Percentiles rank a stretch among this genome's conserved stretches.
phyloP scores from a whole-genome alignment of 352 stramenopile species.

The Globisporangium solare region DNA sequence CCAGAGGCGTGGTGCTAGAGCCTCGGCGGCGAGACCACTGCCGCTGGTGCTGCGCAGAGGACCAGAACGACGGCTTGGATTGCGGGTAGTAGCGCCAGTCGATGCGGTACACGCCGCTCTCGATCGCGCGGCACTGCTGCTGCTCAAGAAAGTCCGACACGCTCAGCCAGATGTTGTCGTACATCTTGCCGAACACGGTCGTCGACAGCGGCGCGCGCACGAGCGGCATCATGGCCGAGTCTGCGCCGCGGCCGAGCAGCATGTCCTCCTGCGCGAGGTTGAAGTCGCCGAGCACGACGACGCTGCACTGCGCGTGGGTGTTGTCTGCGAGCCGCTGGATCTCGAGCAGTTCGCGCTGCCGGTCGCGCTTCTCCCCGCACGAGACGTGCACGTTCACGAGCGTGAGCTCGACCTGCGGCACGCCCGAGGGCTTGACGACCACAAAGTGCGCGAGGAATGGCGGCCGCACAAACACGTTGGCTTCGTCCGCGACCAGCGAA shows the following conservation, averaged over 20 bases:
- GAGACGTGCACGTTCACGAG: slow-evolving; percentile 52
- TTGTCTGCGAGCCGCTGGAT: slow-evolving; percentile 27
- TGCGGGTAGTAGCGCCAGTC: slow-evolving; percentile 57
- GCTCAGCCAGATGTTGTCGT: slow-evolving; percentile 68
- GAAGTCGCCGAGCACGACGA: slow-evolving; percentile 63
- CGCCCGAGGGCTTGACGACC: slow-evolving; percentile 10
- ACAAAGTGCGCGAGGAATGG: slow-evolving; percentile 46
- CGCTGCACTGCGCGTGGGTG: slow-evolving; percentile 16
- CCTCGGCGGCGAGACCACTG: neutral
- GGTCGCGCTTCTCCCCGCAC: slow-evolving; percentile 27
- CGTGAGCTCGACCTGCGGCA: slow-evolving; percentile 24
- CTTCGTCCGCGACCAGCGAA: slow-evolving; percentile 13
- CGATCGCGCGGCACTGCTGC: slow-evolving; percentile 13
- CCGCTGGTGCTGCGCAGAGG: slow-evolving; percentile 13
- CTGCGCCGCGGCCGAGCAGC: slow-evolving; percentile 15
- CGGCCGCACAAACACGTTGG: slow-evolving; percentile 22
- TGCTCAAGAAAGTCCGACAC: slow-evolving; percentile 11
- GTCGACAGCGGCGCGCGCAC: slow-evolving; percentile 44
- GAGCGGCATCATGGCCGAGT: slow-evolving; percentile 24
- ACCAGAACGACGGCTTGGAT: slow-evolving; percentile 18
- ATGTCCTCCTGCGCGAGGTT: slow-evolving; percentile 56
- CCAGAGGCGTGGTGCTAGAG: neutral
- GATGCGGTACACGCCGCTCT: slow-evolving; percentile 52
- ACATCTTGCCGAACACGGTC: slow-evolving; percentile 53
- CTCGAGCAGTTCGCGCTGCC: slow-evolving; percentile 28